These are phyloP conservation scores for Bacterosira constricta DNA, from an alignment of 108 stramenopile genomes.

Conservation along the genomic window DNA sequence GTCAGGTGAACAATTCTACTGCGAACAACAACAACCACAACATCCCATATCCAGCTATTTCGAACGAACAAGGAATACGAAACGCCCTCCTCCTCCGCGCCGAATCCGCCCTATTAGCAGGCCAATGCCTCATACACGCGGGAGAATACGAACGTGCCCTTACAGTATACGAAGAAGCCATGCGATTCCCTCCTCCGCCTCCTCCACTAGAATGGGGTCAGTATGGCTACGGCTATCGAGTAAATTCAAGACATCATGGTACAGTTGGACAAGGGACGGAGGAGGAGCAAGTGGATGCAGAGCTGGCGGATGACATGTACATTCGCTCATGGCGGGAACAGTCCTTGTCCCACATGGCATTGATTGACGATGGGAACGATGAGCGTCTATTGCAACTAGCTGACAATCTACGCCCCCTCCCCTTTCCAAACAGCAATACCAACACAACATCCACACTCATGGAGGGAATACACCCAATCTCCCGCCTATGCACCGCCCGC, in stretches of 20 bases:
- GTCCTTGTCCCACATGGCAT: slow-evolving; percentile 31
- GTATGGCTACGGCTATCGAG: slow-evolving; percentile 43
- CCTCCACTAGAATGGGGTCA: slow-evolving; percentile 28
- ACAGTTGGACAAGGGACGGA: background rate
- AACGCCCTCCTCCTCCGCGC: slow-evolving; percentile 29
- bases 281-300: slow-evolving; percentile 3
- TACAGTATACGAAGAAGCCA: slow-evolving; percentile 33
- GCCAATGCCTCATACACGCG: slow-evolving; percentile 31
- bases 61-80: slow-evolving; percentile 26
- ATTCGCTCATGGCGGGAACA: slow-evolving; percentile 40
- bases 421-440: slow-evolving; percentile 2
- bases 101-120: slow-evolving; percentile 43
- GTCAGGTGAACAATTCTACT: too few species aligned
- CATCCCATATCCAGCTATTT: background rate
- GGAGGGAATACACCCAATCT: slow-evolving; percentile 65
- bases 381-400: slow-evolving; percentile 34
- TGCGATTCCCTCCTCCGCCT: slow-evolving; percentile 45
- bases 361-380: slow-evolving; percentile 52
- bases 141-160: slow-evolving; percentile 41
- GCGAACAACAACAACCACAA: background rate
- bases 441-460: background rate
- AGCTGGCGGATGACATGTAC: slow-evolving; percentile 27
- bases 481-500: slow-evolving; percentile 59
- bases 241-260: background rate
- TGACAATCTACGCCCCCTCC: slow-evolving; percentile 6